Base-by-base conservation (phyloP, 768 basidiomycete genomes). In the Leccinum truebloodii region DNA sequence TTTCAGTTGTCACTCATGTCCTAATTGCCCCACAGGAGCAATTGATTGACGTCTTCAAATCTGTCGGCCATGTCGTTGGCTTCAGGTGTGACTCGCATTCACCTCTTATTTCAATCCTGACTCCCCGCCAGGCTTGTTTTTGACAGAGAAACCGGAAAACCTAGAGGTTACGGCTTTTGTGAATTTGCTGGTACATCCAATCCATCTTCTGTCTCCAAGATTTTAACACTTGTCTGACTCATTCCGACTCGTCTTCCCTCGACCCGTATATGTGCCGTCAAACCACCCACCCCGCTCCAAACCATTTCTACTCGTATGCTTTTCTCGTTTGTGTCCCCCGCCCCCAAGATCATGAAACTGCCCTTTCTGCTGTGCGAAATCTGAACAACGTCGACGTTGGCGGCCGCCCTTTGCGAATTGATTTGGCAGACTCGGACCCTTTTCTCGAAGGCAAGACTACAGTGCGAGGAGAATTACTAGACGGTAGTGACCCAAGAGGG, bases 91-190 rank as follows among this genome's bases (percentile, higher is more conserved):
- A 52, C 54, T 4, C n/a, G n/a, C 8, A 13, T 30, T 10, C n/a
- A 14, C 14, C 22, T 48, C 52, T 37, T 62, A 14, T 30, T 53
- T 48, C 51, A 18, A 12, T 20, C 30, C 63, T 57, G 18, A 65
- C 34, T 51, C 56, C 10, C 6, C 35, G 58, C 32, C 66, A 94
- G 92, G 73, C 81, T 94, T 52, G 92, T 94, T 52, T 93, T 90
- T 75, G 92, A 94, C 78, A 81, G 92, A 70, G 92, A 93, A 59
- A 94, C 94, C n/a, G 94, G 93, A 57, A 95, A 95, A 73, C 92
- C 94, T 54, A 89, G 88, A 76, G 94, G 94, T 30, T 96, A 95
- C 74, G 94, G 94, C 22, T 94, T 94, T 71, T 94, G 92, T 80
- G 92, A 94, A 84, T 95, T 92, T 69, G 85, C 89, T 65, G 93